Evolutionary conservation across 345 rosid species (phyloP), one percentile per base, ranked within the genome.

Genomic region (Aquilaria yunnanensis): DNA sequence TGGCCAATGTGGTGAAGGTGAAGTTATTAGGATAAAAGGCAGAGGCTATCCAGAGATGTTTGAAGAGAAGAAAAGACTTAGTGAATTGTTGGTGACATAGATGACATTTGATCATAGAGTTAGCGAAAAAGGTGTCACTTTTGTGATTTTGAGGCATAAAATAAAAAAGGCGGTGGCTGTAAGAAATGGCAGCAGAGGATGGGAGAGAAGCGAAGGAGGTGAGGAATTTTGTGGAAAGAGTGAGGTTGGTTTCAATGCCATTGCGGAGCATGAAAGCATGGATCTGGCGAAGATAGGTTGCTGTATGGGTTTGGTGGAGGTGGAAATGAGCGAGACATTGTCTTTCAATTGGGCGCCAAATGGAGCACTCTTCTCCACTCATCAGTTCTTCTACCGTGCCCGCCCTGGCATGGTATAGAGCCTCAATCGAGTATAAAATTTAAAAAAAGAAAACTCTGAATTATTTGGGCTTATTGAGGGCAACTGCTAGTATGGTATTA

Each of bases 181-280:
- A 70, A 34, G 69, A 50, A 52, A 74, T 59, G 2, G 78, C 78
- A 33, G 72, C 60, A 14, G 70, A 70, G 5, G 73, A 54, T 49
- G 61, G n/a, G 60, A 68, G 14, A 30, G 79, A 73, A 14, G 78
- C 73, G 45, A 80, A 83, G 7, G 68, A 29, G 43, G 54, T 14
- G 60, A 87, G 72, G 70, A 90, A 66, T 61, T 85, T 85, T 29
- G 92, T 76, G 71, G 85, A 73, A 60, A 90, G 70, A 48, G 74
- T 80, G 68, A 76, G 70, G 58, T 90, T 90, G 61, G 78, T 61
- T 32, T 83, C 87, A 3, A 82, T 23, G 66, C 88, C 68, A 67
- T 80, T 74, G 1, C 80, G 83, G 47, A 90, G 77, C 74, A 90
- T 85, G 73, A 79, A 75, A 47, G 88, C 86, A 48, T 87, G 92